These are phyloP conservation scores for Arachis monticola DNA, from an alignment of 331 rosid species.

Conservation along the genomic window DNA sequence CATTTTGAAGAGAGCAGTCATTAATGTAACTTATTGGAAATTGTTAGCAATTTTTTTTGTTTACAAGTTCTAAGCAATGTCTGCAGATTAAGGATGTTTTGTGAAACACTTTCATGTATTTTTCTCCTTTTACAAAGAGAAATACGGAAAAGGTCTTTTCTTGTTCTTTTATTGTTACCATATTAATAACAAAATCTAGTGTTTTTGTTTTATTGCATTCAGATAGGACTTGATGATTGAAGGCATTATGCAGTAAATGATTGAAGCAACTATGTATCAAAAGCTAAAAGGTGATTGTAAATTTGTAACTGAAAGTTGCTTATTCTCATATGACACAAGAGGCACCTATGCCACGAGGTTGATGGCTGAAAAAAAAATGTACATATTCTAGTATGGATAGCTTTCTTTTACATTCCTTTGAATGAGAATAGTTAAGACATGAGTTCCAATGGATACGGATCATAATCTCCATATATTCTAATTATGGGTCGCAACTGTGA, in stretches of 20 bases:
- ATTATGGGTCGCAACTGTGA: not conserved
- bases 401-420: not conserved
- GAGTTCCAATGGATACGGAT: not conserved
- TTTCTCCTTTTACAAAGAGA: conserved; percentile 38
- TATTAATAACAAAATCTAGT: not conserved
- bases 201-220: not conserved
- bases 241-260: not conserved
- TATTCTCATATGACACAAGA: not conserved
- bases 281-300: not conserved
- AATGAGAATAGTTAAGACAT: not conserved
- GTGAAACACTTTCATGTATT: conserved; percentile 61
- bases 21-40: conserved; percentile 72
- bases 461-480: not conserved
- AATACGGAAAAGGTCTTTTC: conserved; percentile 32
- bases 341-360: not conserved
- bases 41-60: conserved; percentile 54
- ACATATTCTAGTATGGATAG: not conserved
- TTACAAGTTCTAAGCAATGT: conserved; percentile 64
- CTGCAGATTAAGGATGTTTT: conserved; percentile 73
- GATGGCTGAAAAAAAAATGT: not conserved
- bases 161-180: not conserved
- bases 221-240: not conserved
- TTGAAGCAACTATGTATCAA: not conserved
- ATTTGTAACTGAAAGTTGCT: not conserved
- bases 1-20: conserved; percentile 62